A percentile compares a stretch with the other conserved stretches of the same genome.
Conservation (phyloP, 2,329 filamentous ascomycete species). For the Phyllosticta citribraziliensis region DNA sequence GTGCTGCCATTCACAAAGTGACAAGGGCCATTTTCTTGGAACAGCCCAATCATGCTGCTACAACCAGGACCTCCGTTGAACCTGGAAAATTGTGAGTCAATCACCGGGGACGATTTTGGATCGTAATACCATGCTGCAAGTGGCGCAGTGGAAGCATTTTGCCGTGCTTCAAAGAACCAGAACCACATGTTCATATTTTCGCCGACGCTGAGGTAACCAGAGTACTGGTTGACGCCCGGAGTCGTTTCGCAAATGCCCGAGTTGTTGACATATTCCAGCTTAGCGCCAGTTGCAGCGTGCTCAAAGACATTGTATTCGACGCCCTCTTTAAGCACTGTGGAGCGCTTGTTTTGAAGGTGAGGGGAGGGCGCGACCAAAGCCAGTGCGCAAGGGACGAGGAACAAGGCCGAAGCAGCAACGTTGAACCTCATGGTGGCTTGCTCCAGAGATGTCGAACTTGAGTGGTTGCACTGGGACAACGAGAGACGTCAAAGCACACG, state of each 20-base stretch:
- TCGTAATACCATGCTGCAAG: slow-evolving; percentile 17
- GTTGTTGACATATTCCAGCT: slow-evolving; percentile 20
- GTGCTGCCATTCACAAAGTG: slow-evolving; percentile 29
- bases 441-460: background rate
- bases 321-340: slow-evolving; percentile 16
- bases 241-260: slow-evolving; percentile 36
- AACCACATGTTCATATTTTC: slow-evolving; percentile 32
- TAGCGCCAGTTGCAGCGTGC: slow-evolving; percentile 20
- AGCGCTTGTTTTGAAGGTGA: slow-evolving; percentile 16
- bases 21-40: slow-evolving; percentile 34
- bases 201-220: slow-evolving; percentile 27
- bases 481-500: background rate
- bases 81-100: slow-evolving; percentile 28
- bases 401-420: slow-evolving; percentile 13
- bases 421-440: slow-evolving; percentile 13
- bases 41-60: slow-evolving; percentile 7
- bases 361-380: slow-evolving; percentile 13
- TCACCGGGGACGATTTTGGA: slow-evolving; percentile 20
- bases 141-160: slow-evolving; percentile 39
- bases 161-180: slow-evolving; percentile 40
- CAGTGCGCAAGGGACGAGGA: slow-evolving; percentile 8
- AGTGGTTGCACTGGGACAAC: background rate
- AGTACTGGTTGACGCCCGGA: slow-evolving; percentile 27
- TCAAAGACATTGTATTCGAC: slow-evolving; percentile 22
- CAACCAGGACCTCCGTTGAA: slow-evolving; percentile 8